Percentiles rank a stretch among this genome's conserved stretches.
Evolutionary conservation across 306 rosid species (phyloP).

Genomic region (Cucurbita maxima): DNA sequence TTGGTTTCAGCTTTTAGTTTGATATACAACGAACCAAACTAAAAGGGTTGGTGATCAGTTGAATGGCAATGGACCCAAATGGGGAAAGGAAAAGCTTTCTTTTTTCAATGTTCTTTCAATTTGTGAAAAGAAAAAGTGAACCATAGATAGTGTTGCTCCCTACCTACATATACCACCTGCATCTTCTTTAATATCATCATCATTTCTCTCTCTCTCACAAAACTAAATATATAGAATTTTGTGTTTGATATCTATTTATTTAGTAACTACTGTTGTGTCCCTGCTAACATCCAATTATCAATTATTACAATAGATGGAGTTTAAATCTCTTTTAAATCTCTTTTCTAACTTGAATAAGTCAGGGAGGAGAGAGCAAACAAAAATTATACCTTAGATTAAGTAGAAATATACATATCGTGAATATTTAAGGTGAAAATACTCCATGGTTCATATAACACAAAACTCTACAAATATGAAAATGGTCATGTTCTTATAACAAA

Average conservation of each 20-base stretch:
- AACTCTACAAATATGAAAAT: no score
- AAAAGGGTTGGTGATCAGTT: background rate
- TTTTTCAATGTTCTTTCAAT: background rate
- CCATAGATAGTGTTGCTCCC: background rate
- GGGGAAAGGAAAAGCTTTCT: background rate
- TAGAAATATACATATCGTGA: no score
- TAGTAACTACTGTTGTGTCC: no score
- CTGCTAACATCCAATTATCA: no score
- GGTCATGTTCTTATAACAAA: no score
- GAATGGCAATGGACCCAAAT: background rate
- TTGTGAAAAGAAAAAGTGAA: background rate
- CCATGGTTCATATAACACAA: no score
- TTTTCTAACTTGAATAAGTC: no score
- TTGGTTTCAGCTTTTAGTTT: background rate
- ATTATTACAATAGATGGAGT: no score
- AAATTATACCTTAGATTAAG: no score
- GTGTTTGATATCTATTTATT: background rate
- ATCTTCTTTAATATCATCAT: background rate
- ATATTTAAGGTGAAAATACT: no score
- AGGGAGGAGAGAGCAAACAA: no score
- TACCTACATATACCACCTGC: background rate
- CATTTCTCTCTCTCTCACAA: background rate
- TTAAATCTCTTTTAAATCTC: no score
- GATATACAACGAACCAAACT: slow-evolving; percentile 2
- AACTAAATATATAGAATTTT: background rate